phyloP scores from a whole-genome alignment of 345 rosid species.

The Viola odorata region DNA sequence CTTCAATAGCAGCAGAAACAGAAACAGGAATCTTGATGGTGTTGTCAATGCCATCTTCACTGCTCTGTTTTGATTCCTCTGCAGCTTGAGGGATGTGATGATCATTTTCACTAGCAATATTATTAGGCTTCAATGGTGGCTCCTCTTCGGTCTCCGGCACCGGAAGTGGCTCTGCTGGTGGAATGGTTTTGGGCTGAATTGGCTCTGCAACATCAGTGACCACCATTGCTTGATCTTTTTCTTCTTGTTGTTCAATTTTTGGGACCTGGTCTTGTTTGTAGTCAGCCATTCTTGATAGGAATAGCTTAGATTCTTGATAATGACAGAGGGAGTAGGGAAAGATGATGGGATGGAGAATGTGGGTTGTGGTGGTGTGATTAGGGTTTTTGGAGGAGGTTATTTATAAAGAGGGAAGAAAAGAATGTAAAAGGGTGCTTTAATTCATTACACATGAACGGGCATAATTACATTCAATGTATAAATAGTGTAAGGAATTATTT shows the following conservation, averaged over 20 bases:
- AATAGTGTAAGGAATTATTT: too few species aligned
- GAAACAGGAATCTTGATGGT: conserved; percentile 4
- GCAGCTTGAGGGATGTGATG: neutral
- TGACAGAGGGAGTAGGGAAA: neutral
- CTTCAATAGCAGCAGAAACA: conserved; percentile 15
- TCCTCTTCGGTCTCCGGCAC: conserved; percentile 14
- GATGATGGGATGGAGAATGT: too few species aligned
- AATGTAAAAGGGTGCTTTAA: too few species aligned
- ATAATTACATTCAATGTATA: too few species aligned
- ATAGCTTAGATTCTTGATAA: neutral
- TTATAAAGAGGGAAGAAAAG: too few species aligned
- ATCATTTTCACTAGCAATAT: conserved; percentile 8
- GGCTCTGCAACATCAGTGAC: conserved; percentile 11
- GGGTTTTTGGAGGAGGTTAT: too few species aligned
- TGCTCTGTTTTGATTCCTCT: too few species aligned
- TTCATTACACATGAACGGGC: too few species aligned
- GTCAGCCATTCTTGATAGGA: conserved; percentile 13
- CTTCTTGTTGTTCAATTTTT: neutral
- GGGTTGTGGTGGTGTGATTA: too few species aligned
- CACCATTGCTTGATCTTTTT: conserved; percentile 3
- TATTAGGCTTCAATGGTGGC: neutral
- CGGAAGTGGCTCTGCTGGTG: conserved; percentile 11
- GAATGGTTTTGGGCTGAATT: neutral
- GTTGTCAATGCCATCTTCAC: too few species aligned
- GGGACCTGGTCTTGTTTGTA: neutral